A percentile compares a stretch with the other conserved stretches of the same genome.
Evolutionary conservation across 148 eudicot species (phyloP).

Genomic region (Hydrangea macrophylla): DNA sequence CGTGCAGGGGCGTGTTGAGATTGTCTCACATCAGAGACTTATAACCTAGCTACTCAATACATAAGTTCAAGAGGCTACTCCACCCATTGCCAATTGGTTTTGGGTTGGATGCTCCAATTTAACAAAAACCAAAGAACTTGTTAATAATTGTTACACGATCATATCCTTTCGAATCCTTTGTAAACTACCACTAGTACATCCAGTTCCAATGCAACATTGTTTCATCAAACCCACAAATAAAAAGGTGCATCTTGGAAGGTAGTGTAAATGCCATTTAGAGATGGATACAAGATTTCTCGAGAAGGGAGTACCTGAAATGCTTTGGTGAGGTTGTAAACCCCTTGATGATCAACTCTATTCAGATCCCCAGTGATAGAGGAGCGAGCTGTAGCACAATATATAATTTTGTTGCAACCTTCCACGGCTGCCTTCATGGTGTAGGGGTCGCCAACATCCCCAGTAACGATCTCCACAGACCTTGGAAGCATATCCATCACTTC

Average conservation of each 20-base stretch:
- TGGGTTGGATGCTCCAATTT: too few species aligned
- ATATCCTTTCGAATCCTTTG: conserved; percentile 2
- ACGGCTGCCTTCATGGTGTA: conserved; percentile 55
- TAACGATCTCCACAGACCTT: conserved; percentile 80
- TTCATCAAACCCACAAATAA: not conserved
- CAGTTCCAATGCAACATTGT: not conserved
- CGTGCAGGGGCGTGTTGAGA: too few species aligned
- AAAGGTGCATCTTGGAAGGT: conserved; percentile 2
- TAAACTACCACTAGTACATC: not conserved
- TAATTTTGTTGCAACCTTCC: conserved; percentile 83
- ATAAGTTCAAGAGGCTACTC: too few species aligned
- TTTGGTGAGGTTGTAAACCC: conserved; percentile 82
- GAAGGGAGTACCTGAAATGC: conserved; percentile 69
- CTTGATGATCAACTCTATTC: conserved; percentile 78
- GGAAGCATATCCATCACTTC: conserved; percentile 82
- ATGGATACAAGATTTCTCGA: not conserved
- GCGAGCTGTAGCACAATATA: conserved; percentile 94
- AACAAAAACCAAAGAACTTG: not conserved
- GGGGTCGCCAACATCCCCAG: conserved; percentile 95
- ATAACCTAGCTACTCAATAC: too few species aligned
- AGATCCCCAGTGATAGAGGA: conserved; percentile 95
- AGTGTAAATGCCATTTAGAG: not conserved
- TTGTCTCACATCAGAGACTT: too few species aligned
- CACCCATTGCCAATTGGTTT: too few species aligned
- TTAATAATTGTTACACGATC: not conserved